Percentiles rank a stretch among this genome's conserved stretches.
These are phyloP conservation scores for Oidium heveae DNA, from an alignment of 2,329 filamentous ascomycete genomes.

Conservation along the genomic window DNA sequence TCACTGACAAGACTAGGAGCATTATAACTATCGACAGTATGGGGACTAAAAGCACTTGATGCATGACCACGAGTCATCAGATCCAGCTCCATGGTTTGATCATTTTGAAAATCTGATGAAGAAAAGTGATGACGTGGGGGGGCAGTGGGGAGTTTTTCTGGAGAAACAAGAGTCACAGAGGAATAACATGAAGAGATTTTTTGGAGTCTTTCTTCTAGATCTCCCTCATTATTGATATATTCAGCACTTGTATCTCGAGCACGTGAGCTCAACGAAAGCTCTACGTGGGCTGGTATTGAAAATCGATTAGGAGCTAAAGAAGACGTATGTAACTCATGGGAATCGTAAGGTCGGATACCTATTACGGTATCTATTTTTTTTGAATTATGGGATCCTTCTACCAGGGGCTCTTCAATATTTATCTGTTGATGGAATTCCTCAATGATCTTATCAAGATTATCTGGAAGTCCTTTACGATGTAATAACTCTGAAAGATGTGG, in stretches of 20 bases:
- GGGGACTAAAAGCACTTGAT: conserved; percentile 32
- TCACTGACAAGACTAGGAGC: conserved; percentile 60
- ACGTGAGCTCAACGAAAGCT: conserved; percentile 29
- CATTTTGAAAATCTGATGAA: conserved; percentile 3
- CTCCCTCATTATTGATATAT: conserved; percentile 4
- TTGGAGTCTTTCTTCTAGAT: conserved; percentile 17
- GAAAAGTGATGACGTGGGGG: background rate
- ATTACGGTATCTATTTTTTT: conserved; percentile 19
- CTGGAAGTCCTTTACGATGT: conserved; percentile 31
- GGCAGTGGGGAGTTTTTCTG: background rate
- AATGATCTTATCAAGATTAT: conserved; percentile 36
- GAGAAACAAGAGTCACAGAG: background rate
- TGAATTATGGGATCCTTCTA: conserved; percentile 23
- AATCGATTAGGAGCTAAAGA: conserved; percentile 17
- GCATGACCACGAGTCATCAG: conserved; percentile 20
- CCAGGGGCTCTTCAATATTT: conserved; percentile 19
- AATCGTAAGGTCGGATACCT: background rate
- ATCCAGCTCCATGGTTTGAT: conserved; percentile 12
- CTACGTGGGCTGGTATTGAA: conserved; percentile 32
- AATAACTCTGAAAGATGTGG: conserved; percentile 44
- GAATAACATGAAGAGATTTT: conserved; percentile 10
- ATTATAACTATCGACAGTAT: conserved; percentile 46
- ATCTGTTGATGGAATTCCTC: conserved; percentile 30
- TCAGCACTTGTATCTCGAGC: conserved; percentile 24
- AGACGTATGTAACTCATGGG: background rate